Evolutionary conservation across 257 asterid genomes (phyloP), one percentile per base, ranked within the genome.

Genomic region (Fraxinus excelsior): DNA sequence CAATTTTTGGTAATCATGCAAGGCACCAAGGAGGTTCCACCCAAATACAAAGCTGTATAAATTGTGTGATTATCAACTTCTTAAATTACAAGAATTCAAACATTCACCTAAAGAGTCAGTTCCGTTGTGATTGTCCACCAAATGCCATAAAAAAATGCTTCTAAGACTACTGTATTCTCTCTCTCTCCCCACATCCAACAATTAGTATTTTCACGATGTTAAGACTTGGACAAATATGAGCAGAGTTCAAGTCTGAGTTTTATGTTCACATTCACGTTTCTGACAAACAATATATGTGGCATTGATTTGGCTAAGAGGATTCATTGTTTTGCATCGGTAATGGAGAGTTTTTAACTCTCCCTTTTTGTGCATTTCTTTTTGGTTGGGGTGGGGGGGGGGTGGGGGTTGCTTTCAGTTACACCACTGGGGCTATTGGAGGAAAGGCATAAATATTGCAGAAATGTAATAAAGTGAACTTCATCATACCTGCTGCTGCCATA

Each of bases 191-290:
- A 18, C 53, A 12, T 44, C 18, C 6, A 44, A 14, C 64, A 53
- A 53, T 1, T 53, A 19, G 53, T 53, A 53, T 53, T 53, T 53
- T n/a, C 64, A 18, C 64, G 7, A 56, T 12, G 4, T n/a, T 5
- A 18, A 56, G 26, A 21, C 23, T 21, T 56, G 23, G 23, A 7
- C 23, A 53, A 53, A 67, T 53, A 66, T 19, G 51, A 31, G 32
- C 70, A 70, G 76, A 69, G 16, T 42, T 82, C 66, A 75, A 42
- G 42, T n/a, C n/a, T n/a, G n/a, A n/a, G n/a, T n/a, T n/a, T 40
- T 40, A 12, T 40, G 49, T 40, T 40, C 49, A 40, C 49, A 40
- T 40, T 40, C 4, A 12, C 2, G 49, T 12, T 40, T 40, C 16
- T 12, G 14, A 40, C 49, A 18, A 53, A 53, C 42, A 71, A 56